Evolutionary conservation across 345 rosid species (phyloP), one percentile per base, ranked within the genome.

Genomic region (Odontarrhena argentea): DNA sequence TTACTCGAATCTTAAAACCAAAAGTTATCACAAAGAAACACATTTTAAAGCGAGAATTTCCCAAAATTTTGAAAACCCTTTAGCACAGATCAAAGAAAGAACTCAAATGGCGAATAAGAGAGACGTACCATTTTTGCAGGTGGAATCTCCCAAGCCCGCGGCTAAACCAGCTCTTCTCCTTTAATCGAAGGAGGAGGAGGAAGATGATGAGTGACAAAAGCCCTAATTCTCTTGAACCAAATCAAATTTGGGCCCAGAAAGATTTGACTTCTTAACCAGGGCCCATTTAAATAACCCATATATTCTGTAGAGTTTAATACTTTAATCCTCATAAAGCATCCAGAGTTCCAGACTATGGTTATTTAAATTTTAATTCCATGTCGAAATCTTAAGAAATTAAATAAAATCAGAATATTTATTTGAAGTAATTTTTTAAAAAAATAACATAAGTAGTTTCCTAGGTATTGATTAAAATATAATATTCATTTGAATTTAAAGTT

Each of bases 51-150:
- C 3, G 24, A 32, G 22, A 34, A 7, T 14, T 55, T 11, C 25
- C 12, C 24, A 2, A 37, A 9, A 22, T 37, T 3, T 18, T 35
- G 12, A 14, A 46, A 8, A 8, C n/a, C 8, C 47, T 34, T 0
- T 18, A 34, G 43, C 55, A 46, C 25, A 46, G 24, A 63, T 36
- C 13, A 48, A 14, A 47, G 57, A 65, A 11, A 38, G 30, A 53
- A 34, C 15, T 18, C 22, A 30, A 46, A 34, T 18, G 40, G 9
- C n/a, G 11, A 22, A 34, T 8, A 47, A 55, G 43, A 53, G 46
- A 8, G 68, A 36, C 56, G 41, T 44, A 70, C 75, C 75, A 62
- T 70, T 68, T 6, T 62, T 61, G 60, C 48, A 51, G 62, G 46
- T 51, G 62, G 35, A 61, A 22, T 32, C 66, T 49, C 59, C 67